Evolutionary conservation across 495 filamentous ascomycete species (phyloP), one percentile per base, ranked within the genome.

Genomic region (Penicillium bovifimosum): DNA sequence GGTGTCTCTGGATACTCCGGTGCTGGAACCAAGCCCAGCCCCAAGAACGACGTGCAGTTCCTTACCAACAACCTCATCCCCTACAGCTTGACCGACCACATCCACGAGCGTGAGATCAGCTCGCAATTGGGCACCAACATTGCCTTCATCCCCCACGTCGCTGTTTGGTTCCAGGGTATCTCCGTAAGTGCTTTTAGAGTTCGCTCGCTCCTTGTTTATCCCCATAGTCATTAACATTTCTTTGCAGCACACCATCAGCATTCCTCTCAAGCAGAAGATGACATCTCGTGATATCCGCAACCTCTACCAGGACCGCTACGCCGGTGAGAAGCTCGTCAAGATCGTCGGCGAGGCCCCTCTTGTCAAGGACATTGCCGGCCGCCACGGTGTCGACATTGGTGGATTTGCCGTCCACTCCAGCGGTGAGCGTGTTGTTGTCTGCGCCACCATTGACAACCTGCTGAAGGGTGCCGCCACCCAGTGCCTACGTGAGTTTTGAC

Each of bases 151-250:
- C 93, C 93, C 31, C 93, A 98, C 67, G 93, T 98, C 16, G 91
- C 91, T 14, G 82, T 87, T 20, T 97, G 93, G 93, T 98, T 98
- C 81, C 90, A 95, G 69, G 93, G 93, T 46, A 98, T 98, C 60
- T 86, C 84, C 55, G 73, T 76, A 71, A 56, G 73, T 68, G 1
- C 24, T 28, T 28, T 56, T 35, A 26, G 3, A 16, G 1, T 14
- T 0, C 9, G 6, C 8, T 14, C 7, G 20, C 24, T 43, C 17
- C 40, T 11, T 29, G 29, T 39, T 20, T 14, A 16, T 20, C 14
- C 24, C 2, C 28, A 39, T 20, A 18, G 5, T 18, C 20, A 18
- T 64, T 72, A 56, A 70, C 53, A 28, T 31, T 35, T 13, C 3
- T 38, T 2, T 39, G 38, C 24, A 81, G 72, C 91, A 95, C 71